Evolutionary conservation across 306 rosid species (phyloP).

Genomic region (Aeschynomene evenia): DNA sequence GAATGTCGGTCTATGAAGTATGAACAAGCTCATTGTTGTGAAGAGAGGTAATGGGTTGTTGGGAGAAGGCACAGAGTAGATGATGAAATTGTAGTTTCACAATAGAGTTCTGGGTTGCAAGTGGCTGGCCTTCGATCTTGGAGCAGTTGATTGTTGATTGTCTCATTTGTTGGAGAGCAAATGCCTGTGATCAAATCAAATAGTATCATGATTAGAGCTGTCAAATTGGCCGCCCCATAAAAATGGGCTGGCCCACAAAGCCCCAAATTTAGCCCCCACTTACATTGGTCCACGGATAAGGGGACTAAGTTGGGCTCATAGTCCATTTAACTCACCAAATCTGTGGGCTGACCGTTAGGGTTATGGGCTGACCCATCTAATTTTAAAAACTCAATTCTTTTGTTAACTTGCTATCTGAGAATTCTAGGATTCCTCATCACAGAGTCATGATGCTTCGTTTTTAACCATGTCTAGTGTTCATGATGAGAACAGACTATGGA

Average conservation of each 20-base stretch:
- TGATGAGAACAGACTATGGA: neutral
- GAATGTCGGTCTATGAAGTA: neutral
- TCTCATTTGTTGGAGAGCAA: neutral
- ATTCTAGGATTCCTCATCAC: no score
- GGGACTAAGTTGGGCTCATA: no score
- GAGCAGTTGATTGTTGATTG: neutral
- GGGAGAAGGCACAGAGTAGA: neutral
- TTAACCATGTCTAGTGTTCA: neutral
- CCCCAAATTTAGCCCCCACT: no score
- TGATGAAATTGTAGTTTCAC: neutral
- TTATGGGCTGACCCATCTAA: no score
- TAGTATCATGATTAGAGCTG: no score
- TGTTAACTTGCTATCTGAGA: no score
- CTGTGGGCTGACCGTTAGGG: no score
- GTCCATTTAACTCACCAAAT: no score
- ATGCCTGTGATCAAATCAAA: neutral
- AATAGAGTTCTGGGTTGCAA: slow-evolving; percentile 18
- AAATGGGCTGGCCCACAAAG: no score
- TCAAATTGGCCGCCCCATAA: no score
- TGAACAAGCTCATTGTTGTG: neutral
- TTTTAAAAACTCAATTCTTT: no score
- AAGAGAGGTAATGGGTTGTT: neutral
- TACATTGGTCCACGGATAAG: no score
- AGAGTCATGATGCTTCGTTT: neutral
- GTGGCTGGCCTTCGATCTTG: neutral